Conservation (phyloP, 1,139 yeast species). For the Nakaseomyces delphensis region DNA sequence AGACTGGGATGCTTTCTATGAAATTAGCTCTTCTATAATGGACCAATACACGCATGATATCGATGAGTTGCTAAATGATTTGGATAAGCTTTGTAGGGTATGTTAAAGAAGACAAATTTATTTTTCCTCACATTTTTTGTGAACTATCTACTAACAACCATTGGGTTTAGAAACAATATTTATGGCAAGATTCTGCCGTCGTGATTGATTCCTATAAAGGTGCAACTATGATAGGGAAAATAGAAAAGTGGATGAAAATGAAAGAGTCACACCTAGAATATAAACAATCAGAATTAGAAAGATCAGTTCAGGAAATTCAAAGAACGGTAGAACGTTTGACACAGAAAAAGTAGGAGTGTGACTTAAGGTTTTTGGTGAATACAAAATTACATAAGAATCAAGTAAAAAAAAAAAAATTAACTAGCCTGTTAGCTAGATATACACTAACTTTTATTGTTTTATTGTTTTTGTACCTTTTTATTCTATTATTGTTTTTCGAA, state of each 20-base stretch:
- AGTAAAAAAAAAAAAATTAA: background rate
- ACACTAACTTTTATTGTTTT: background rate
- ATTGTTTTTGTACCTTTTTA: background rate
- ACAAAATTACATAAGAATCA: background rate
- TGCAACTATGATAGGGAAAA: constrained; percentile 20
- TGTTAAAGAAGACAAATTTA: constrained; percentile 8
- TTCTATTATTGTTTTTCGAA: background rate
- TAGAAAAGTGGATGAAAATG: constrained; percentile 25
- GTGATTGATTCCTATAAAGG: constrained; percentile 29
- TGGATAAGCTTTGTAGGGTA: constrained; percentile 23
- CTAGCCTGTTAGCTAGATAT: too few species aligned
- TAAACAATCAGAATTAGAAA: constrained; percentile 19
- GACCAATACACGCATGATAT: constrained; percentile 26
- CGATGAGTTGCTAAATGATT: constrained; percentile 18
- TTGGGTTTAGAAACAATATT: constrained; percentile 19
- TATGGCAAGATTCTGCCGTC: constrained; percentile 32
- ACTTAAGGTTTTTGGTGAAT: background rate
- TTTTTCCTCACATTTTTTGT: background rate
- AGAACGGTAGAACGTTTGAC: constrained; percentile 23
- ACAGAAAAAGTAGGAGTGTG: background rate
- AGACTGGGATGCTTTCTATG: constrained; percentile 29
- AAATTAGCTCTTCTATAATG: constrained; percentile 25
- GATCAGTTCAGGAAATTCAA: constrained; percentile 26
- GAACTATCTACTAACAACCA: background rate
- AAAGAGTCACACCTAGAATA: constrained; percentile 23